These are phyloP conservation scores for Tephrocybe rancida DNA, from an alignment of 768 basidiomycete genomes.

Conservation along the genomic window DNA sequence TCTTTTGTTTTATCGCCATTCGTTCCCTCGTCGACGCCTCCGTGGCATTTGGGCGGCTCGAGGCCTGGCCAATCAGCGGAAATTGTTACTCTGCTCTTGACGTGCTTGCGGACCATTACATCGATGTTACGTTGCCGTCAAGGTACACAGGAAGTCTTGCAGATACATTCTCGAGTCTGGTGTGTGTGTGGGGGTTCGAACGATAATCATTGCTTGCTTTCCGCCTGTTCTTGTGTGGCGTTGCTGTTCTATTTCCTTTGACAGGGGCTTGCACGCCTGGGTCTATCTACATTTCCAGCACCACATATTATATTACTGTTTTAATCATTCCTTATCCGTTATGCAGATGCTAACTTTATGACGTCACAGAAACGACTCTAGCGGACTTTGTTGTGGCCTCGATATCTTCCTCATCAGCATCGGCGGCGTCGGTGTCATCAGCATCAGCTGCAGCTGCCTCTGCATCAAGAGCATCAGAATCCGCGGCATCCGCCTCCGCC, in stretches of 20 bases:
- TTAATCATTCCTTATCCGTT: neutral
- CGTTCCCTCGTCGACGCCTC: neutral
- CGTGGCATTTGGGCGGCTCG: neutral
- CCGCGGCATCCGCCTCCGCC: constrained; percentile 18
- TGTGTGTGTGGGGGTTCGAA: too few relatives aligned
- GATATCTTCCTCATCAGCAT: constrained; percentile 40
- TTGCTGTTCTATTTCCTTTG: too few relatives aligned
- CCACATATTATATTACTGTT: too few relatives aligned
- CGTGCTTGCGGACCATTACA: neutral
- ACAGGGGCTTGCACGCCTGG: too few relatives aligned
- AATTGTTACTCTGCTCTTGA: neutral
- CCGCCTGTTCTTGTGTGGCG: too few relatives aligned
- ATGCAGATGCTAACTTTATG: neutral
- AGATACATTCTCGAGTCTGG: too few relatives aligned
- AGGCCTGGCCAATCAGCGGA: neutral
- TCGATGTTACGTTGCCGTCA: neutral
- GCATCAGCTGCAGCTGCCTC: constrained; percentile 46
- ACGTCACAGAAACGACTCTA: constrained; percentile 67
- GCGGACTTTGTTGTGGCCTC: constrained; percentile 68
- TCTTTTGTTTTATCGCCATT: neutral
- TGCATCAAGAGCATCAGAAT: constrained; percentile 24
- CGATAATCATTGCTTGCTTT: too few relatives aligned
- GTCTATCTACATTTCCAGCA: neutral
- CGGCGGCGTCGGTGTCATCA: constrained; percentile 41
- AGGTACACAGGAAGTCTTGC: too few relatives aligned